Evolutionary conservation across 331 rosid species (phyloP), one percentile per base, ranked within the genome.

Genomic region (Spiraea crenata): DNA sequence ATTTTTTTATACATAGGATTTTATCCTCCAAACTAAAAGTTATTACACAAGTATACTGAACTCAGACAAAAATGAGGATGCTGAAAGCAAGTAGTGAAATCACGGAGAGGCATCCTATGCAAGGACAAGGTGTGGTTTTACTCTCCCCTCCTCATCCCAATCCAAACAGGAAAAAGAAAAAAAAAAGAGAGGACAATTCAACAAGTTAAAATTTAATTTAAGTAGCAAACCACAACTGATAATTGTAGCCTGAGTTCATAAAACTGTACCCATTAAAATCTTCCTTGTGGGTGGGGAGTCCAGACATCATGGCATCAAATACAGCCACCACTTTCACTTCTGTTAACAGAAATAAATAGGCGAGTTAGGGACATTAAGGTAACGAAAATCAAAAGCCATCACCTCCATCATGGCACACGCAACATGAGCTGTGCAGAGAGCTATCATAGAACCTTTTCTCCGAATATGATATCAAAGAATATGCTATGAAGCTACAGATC

Each of bases 301-400:
- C 97, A 67, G 98, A 93, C 90, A 85, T 86, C 92, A 89, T 77
- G 58, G 98, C 97, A 84, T 93, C 98, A 76, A 93, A 93, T 46
- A 93, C 98, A 73, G 78, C 89, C 64, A 90, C 97, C 65, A 93
- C 91, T 78, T 93, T 89, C 73, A 93, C 89, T 85, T 93, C 99
- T 90, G 90, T 40, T 67, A 11, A 87, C 67, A 79, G 17, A 51
- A 73, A 44, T 19, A 63, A 71, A 17, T 63, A 42, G 69, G n/a
- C 57, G 59, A 66, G 57, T 49, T 10, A 72, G 31, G 48, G 64
- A 61, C 39, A 65, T 6, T 0, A 15, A 34, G 15, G 49, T 68
- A 64, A 3, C 54, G 44, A 7, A 56, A 38, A 40, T 57, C 15
- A 70, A 64, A 42, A 56, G 16, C 77, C 58, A 66, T 55, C 64